A percentile compares a stretch with the other conserved stretches of the same genome.
Conservation (phyloP, 305 asterid genomes). For the Fraxinus sp. region DNA sequence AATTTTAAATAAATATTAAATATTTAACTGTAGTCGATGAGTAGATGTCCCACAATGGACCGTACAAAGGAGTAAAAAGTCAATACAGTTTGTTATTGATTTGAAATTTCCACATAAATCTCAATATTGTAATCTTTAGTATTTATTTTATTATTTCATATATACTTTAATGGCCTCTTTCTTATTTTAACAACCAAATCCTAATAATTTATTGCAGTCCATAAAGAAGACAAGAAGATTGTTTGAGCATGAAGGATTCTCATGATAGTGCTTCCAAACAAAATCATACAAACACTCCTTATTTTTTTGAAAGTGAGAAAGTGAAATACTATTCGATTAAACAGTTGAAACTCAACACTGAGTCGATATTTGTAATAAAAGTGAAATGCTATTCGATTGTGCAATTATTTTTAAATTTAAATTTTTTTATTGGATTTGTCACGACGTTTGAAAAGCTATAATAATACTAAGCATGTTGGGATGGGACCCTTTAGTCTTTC, state of each 20-base stretch:
- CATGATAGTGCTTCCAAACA: conserved; percentile 18
- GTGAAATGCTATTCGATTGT: neutral
- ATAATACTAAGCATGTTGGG: neutral
- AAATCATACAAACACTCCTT: conserved; percentile 11
- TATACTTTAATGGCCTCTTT: neutral
- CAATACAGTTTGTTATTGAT: neutral
- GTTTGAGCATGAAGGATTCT: conserved; percentile 29
- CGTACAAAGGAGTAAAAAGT: neutral
- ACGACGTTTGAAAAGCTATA: neutral
- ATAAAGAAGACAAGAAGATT: conserved; percentile 18
- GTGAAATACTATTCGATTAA: neutral
- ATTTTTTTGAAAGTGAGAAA: neutral
- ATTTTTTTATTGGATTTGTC: neutral
- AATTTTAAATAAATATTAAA: no score
- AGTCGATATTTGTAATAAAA: neutral
- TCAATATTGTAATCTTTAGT: neutral
- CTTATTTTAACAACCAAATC: conserved; percentile 12
- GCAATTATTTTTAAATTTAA: no score
- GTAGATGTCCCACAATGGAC: neutral
- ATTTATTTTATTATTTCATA: neutral
- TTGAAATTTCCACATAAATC: neutral
- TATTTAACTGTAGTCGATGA: neutral
- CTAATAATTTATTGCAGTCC: conserved; percentile 4
- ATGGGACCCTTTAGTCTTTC: neutral
- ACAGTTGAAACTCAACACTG: neutral